Conservation (phyloP, 2,329 filamentous ascomycete species). For the Alternaria angustiovoidea region DNA sequence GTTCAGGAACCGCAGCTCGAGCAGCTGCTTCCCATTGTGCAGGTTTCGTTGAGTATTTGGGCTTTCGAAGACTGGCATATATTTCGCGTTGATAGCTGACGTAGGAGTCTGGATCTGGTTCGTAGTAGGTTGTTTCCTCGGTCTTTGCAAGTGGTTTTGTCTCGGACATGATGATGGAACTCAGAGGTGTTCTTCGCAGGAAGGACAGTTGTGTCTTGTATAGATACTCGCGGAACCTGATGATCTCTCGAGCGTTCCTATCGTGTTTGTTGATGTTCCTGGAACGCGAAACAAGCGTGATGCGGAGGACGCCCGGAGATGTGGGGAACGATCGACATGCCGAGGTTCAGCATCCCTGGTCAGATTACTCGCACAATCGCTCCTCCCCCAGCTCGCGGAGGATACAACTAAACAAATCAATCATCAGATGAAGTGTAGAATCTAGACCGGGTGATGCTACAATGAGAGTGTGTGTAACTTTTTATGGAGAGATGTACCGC, state of each 20-base stretch:
- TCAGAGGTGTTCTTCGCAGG: not conserved
- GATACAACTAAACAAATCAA: not conserved
- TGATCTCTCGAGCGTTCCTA: not conserved
- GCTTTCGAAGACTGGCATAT: not conserved
- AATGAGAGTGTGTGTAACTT: not conserved
- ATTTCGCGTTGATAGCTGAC: not conserved
- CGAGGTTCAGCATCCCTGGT: not conserved
- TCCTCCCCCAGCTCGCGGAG: not conserved
- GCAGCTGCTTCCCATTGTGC: not conserved
- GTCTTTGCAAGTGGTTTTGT: not conserved
- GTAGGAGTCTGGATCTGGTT: not conserved
- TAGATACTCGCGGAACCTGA: not conserved
- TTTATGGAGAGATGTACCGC: not conserved
- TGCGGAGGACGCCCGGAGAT: not conserved
- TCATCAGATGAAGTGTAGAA: not conserved
- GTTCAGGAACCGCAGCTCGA: not conserved
- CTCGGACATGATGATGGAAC: not conserved
- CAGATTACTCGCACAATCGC: not conserved
- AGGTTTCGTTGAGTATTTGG: not conserved
- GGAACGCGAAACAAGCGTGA: not conserved
- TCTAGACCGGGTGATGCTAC: too few relatives aligned
- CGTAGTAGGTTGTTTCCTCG: not conserved
- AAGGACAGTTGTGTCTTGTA: not conserved
- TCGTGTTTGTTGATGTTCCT: not conserved
- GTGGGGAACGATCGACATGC: not conserved